phyloP scores from a whole-genome alignment of 106 monocot species.

The Dendrobium huoshanense region DNA sequence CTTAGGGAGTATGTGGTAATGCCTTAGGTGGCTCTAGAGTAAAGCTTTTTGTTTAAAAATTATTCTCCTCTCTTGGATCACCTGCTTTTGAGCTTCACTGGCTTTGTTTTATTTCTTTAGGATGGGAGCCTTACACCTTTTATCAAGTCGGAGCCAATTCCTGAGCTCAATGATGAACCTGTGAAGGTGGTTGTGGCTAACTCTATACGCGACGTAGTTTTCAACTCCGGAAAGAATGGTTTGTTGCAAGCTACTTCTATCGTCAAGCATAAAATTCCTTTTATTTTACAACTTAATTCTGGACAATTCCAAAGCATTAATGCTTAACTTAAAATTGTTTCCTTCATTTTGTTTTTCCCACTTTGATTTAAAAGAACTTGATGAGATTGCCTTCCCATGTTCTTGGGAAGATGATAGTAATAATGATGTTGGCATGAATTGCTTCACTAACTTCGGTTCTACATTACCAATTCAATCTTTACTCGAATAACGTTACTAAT shows the following conservation, averaged over 20 bases:
- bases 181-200: conserved; percentile 90
- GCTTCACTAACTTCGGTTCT: no score
- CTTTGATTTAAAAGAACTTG: neutral
- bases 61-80: neutral
- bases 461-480: no score
- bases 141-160: conserved; percentile 89
- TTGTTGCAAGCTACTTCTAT: conserved; percentile 3
- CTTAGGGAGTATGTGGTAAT: conserved; percentile 58
- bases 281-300: neutral
- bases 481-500: no score
- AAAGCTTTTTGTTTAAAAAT: neutral
- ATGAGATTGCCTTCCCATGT: neutral
- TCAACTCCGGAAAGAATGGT: conserved; percentile 84
- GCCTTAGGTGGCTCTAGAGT: neutral
- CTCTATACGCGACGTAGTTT: conserved; percentile 57
- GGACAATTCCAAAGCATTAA: neutral
- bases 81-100: conserved; percentile 6
- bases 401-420: neutral
- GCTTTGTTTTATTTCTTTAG: conserved; percentile 24
- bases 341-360: neutral
- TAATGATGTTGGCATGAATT: neutral
- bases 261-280: neutral
- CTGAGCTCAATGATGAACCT: conserved; percentile 73
- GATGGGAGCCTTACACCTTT: conserved; percentile 62
- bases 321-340: neutral